A percentile compares a stretch with the other conserved stretches of the same genome.
Evolutionary conservation across 108 stramenopile genomes (phyloP).

Genomic region (Aurantiochytrium sp.): DNA sequence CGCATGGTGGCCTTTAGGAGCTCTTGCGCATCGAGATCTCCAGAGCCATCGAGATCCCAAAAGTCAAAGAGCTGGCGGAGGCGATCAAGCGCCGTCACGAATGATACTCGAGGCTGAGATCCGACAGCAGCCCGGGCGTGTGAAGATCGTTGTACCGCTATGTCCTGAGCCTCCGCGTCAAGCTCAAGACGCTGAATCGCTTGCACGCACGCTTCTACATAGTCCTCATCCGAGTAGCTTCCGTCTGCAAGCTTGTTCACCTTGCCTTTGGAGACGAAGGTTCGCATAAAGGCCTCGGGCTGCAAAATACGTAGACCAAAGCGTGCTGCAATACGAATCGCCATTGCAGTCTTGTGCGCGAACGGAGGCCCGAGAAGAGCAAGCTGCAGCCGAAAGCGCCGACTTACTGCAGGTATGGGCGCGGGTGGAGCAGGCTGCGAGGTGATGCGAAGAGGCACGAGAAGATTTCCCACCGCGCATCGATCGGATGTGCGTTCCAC

Average conservation of each 20-base stretch:
- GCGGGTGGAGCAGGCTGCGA: neutral
- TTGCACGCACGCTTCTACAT: neutral
- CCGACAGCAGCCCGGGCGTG: neutral
- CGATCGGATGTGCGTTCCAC: neutral
- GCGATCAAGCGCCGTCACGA: neutral
- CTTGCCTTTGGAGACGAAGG: neutral
- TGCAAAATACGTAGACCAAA: neutral
- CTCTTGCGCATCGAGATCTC: conserved; percentile 4
- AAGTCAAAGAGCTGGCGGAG: neutral
- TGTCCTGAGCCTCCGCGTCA: neutral
- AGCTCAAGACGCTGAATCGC: neutral
- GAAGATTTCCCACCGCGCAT: neutral
- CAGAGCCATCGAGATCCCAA: neutral
- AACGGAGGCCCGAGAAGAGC: neutral
- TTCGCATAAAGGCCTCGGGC: neutral
- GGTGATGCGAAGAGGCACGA: neutral
- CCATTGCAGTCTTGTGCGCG: neutral
- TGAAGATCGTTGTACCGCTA: neutral
- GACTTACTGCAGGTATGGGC: neutral
- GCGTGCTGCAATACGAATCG: neutral
- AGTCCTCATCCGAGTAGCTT: neutral
- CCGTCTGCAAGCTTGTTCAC: neutral
- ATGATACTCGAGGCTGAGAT: neutral
- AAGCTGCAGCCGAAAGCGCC: neutral
- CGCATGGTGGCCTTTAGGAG: neutral